Evolutionary conservation across 495 filamentous ascomycete species (phyloP).

Genomic region (Letharia columbiana): DNA sequence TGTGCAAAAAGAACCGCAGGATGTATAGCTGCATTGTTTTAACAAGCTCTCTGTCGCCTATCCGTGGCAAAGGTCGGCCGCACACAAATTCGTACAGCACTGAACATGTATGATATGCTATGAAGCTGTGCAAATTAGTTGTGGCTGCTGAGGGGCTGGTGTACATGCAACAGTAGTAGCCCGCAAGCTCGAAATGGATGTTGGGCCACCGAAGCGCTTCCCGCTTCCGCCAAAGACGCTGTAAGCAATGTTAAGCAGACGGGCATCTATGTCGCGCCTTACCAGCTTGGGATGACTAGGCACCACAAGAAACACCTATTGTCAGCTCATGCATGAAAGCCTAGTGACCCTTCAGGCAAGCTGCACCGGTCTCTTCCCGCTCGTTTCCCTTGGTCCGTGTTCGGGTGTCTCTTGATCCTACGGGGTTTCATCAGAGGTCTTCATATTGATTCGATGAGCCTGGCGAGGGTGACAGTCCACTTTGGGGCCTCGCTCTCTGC

Average conservation of each 20-base stretch:
- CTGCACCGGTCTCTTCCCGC: background rate
- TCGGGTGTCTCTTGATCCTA: background rate
- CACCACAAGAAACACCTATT: background rate
- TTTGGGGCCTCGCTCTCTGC: constrained; percentile 1
- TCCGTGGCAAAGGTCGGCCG: background rate
- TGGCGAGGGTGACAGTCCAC: background rate
- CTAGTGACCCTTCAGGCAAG: background rate
- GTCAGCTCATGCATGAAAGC: background rate
- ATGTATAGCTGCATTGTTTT: background rate
- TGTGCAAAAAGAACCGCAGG: background rate
- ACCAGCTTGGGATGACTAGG: background rate
- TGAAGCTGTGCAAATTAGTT: background rate
- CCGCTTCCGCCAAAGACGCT: background rate
- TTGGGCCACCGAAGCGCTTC: background rate
- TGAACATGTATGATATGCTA: background rate
- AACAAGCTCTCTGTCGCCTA: background rate
- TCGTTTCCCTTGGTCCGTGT: background rate
- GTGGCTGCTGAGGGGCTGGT: background rate
- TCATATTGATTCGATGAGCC: background rate
- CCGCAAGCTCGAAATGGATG: background rate
- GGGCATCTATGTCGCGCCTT: background rate
- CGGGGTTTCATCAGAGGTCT: background rate
- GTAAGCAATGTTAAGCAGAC: background rate
- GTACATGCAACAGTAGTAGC: background rate
- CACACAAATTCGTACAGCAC: background rate